Evolutionary conservation across 768 basidiomycete species (phyloP).

Genomic region (Lentinula guzmanii): DNA sequence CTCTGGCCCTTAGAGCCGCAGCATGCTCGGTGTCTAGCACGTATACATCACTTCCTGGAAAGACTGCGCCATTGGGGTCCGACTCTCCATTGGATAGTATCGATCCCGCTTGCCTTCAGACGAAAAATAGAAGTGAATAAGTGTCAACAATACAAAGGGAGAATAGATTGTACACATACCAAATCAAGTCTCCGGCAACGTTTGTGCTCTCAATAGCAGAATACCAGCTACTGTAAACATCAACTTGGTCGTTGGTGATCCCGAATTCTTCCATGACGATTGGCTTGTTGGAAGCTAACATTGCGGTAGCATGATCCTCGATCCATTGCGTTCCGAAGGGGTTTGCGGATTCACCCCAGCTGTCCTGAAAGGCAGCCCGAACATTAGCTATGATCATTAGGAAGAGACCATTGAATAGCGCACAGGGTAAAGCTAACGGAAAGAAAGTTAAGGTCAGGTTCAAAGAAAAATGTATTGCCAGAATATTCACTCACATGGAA

Average conservation of each 20-base stretch:
- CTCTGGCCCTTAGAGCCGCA: slow-evolving; percentile 33
- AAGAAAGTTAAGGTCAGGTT: neutral
- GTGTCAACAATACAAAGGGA: neutral
- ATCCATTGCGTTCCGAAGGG: slow-evolving; percentile 62
- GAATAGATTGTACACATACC: slow-evolving; percentile 24
- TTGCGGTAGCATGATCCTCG: slow-evolving; percentile 48
- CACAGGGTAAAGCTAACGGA: neutral
- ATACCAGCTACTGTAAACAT: slow-evolving; percentile 39
- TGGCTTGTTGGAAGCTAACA: slow-evolving; percentile 49
- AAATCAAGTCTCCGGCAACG: slow-evolving; percentile 55
- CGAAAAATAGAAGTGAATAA: neutral
- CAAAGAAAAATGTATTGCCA: neutral
- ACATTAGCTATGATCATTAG: neutral
- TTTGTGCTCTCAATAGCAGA: slow-evolving; percentile 43
- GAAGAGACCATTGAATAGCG: neutral
- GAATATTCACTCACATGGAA: slow-evolving; percentile 42
- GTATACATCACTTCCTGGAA: slow-evolving; percentile 32
- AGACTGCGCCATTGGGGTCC: slow-evolving; percentile 40
- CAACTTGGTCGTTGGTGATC: slow-evolving; percentile 33
- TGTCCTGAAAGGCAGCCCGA: slow-evolving; percentile 13
- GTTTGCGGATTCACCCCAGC: slow-evolving; percentile 44
- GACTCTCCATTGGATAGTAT: slow-evolving; percentile 12
- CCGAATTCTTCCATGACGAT: slow-evolving; percentile 66
- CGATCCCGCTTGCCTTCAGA: slow-evolving; percentile 23
- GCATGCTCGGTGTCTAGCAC: slow-evolving; percentile 26